Percentiles rank a stretch among this genome's conserved stretches.
Evolutionary conservation across 305 asterid species (phyloP).

Genomic region (Fraxinus baroniana): DNA sequence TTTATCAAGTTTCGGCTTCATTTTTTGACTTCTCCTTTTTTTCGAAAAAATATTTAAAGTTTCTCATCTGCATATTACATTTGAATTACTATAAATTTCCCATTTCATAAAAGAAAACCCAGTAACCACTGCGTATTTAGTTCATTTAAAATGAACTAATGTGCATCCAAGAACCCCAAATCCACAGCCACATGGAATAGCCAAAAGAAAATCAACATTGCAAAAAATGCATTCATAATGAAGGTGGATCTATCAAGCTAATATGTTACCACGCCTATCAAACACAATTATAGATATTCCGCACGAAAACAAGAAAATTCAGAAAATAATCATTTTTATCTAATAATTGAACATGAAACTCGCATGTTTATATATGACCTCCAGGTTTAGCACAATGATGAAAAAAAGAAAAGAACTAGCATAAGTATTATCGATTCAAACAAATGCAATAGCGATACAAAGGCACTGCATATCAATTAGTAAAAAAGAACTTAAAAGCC

Average conservation of each 20-base stretch:
- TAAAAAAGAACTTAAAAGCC: not conserved
- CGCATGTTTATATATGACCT: not conserved
- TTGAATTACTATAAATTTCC: not conserved
- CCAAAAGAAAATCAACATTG: not conserved
- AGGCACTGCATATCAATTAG: not conserved
- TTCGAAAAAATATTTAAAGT: too few species aligned
- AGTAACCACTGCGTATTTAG: not conserved
- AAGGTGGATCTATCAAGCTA: not conserved
- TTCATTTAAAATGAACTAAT: not conserved
- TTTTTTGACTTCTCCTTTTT: too few species aligned
- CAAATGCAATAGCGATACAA: not conserved
- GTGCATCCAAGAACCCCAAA: not conserved
- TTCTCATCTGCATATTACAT: not conserved
- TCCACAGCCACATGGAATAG: not conserved
- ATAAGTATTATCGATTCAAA: not conserved
- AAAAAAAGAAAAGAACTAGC: not conserved
- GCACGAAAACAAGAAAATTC: not conserved
- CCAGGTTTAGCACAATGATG: not conserved
- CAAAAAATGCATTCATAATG: not conserved
- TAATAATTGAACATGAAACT: not conserved
- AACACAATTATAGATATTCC: not conserved
- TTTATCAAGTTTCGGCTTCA: not conserved
- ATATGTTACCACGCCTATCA: not conserved
- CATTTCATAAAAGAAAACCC: not conserved
- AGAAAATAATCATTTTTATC: not conserved